These are phyloP conservation scores for Saussurea involucrata DNA, from an alignment of 129 eudicot genomes.

Conservation along the genomic window DNA sequence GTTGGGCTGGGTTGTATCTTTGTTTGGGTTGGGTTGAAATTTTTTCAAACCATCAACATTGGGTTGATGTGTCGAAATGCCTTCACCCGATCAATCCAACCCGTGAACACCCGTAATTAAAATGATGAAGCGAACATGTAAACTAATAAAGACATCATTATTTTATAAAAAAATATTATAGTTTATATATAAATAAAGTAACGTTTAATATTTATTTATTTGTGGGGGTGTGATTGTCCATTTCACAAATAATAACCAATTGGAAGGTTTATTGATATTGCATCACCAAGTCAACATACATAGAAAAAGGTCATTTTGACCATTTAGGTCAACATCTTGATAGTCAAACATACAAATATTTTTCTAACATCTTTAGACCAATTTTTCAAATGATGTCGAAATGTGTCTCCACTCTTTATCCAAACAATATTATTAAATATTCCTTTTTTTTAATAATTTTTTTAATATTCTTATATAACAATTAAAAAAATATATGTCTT, in stretches of 20 bases:
- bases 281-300: neutral
- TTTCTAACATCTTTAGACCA: neutral
- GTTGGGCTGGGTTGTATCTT: no score
- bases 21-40: no score
- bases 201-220: neutral
- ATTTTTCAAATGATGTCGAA: neutral
- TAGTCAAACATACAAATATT: neutral
- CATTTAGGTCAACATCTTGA: neutral
- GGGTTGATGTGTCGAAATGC: no score
- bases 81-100: no score
- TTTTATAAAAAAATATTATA: no score
- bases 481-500: neutral
- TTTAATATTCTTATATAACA: neutral
- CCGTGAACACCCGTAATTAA: no score
- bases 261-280: neutral
- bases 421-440: neutral
- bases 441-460: neutral
- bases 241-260: neutral
- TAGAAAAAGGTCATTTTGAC: constrained; percentile 2
- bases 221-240: neutral
- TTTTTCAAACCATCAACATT: no score
- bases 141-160: no score
- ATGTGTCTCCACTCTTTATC: neutral
- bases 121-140: no score
- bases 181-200: no score